A percentile compares a stretch with the other conserved stretches of the same genome.
phyloP scores from a whole-genome alignment of 208 protist species.

The Crithidia acanthocephali region DNA sequence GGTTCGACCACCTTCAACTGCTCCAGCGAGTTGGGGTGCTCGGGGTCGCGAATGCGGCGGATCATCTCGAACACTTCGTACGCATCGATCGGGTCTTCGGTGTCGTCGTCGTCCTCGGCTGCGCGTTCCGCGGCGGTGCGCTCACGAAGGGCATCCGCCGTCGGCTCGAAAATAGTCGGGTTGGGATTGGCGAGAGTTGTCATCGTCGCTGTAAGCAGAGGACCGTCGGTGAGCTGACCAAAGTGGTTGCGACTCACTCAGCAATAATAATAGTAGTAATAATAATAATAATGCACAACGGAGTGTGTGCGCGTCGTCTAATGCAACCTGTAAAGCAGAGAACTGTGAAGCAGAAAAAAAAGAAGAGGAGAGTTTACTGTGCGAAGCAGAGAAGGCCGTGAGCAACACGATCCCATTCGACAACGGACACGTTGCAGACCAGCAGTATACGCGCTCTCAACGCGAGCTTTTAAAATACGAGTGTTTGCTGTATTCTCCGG shows the following conservation, averaged over 20 bases:
- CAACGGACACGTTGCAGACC: too few relatives aligned
- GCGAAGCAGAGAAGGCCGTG: too few relatives aligned
- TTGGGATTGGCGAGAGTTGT: constrained; percentile 72
- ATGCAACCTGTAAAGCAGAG: too few relatives aligned
- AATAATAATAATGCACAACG: too few relatives aligned
- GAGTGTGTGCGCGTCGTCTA: too few relatives aligned
- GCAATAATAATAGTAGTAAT: neutral
- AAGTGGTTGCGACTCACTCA: neutral
- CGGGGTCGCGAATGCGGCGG: constrained; percentile 97
- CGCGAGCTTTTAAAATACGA: too few relatives aligned
- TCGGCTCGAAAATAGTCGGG: constrained; percentile 54
- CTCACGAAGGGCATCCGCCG: constrained; percentile 5
- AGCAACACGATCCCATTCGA: too few relatives aligned
- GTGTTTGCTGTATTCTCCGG: too few relatives aligned
- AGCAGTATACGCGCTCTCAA: too few relatives aligned
- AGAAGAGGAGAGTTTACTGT: too few relatives aligned
- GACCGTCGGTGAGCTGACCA: neutral
- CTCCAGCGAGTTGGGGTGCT: constrained; percentile 98
- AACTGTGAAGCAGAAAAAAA: too few relatives aligned
- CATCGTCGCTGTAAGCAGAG: constrained; percentile 10
- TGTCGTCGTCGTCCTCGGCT: constrained; percentile 60
- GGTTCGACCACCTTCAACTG: constrained; percentile 96
- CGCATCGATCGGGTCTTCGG: constrained; percentile 90
- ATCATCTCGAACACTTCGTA: constrained; percentile 97
- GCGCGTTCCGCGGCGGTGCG: constrained; percentile 47